Conservation (phyloP, 768 basidiomycete species). For the Rhodotorula sphaerocarpa region DNA sequence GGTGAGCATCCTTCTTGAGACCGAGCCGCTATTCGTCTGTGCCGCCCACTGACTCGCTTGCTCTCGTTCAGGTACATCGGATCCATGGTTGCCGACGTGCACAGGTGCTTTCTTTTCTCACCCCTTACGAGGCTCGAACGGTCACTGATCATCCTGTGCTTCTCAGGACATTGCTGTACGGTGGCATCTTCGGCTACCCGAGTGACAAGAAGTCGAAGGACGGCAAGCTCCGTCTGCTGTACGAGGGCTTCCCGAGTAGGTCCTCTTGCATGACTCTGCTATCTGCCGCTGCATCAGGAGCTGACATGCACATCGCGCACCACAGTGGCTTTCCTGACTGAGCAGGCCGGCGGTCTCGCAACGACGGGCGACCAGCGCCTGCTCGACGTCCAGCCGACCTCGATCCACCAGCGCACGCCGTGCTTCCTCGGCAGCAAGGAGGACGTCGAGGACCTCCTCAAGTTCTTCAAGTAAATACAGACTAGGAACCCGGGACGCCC, state of each 20-base stretch:
- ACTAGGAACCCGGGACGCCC: no score
- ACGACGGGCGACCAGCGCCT: slow-evolving; percentile 92
- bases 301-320: neutral
- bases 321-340: slow-evolving; percentile 35
- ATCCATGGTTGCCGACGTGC: slow-evolving; percentile 98
- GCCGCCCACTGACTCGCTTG: neutral
- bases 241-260: slow-evolving; percentile 95
- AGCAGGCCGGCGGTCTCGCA: slow-evolving; percentile 85
- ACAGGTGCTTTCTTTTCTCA: slow-evolving; percentile 43
- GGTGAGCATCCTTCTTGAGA: slow-evolving; percentile 37
- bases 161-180: slow-evolving; percentile 75
- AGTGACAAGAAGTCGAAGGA: slow-evolving; percentile 95
- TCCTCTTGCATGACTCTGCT: slow-evolving; percentile 55
- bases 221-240: slow-evolving; percentile 87
- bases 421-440: slow-evolving; percentile 90
- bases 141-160: no score
- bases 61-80: slow-evolving; percentile 53
- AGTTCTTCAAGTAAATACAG: slow-evolving; percentile 61
- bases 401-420: slow-evolving; percentile 83
- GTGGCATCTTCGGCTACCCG: slow-evolving; percentile 95
- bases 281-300: neutral
- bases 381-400: slow-evolving; percentile 75
- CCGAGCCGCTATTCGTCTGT: no score
- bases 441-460: slow-evolving; percentile 81
- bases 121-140: no score